Conservation (phyloP, 805 yeast species). For the Saccharomycopsis sp. region DNA sequence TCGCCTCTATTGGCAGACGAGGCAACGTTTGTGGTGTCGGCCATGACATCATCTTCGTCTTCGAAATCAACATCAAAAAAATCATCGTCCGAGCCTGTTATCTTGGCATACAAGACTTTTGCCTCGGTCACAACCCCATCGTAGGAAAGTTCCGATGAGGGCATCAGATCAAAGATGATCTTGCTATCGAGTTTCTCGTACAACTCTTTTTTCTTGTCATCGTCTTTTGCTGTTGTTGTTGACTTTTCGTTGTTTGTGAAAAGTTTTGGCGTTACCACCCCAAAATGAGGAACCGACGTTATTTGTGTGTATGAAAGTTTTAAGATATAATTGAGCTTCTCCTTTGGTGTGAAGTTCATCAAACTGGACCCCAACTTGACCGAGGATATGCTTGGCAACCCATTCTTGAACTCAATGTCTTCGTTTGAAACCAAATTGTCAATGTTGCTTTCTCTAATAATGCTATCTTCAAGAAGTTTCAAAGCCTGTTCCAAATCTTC, state of each 20-base stretch:
- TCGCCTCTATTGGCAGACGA: not conserved
- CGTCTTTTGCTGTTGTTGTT: too few relatives aligned
- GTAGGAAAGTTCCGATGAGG: slow-evolving; percentile 79
- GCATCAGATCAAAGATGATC: slow-evolving; percentile 44
- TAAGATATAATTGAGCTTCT: slow-evolving; percentile 51
- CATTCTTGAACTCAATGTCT: slow-evolving; percentile 48
- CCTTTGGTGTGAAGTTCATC: slow-evolving; percentile 76
- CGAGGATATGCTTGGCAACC: slow-evolving; percentile 65
- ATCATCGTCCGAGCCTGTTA: slow-evolving; percentile 92
- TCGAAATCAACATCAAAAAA: slow-evolving; percentile 95
- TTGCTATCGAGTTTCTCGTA: slow-evolving; percentile 19
- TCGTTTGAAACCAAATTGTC: slow-evolving; percentile 37
- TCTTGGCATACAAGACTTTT: slow-evolving; percentile 57
- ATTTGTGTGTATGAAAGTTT: slow-evolving; percentile 55
- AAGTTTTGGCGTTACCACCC: slow-evolving; percentile 37
- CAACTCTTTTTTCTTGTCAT: slow-evolving; percentile 22
- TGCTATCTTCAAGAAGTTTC: slow-evolving; percentile 66
- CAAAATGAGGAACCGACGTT: slow-evolving; percentile 48
- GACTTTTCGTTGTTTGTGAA: slow-evolving; percentile 30
- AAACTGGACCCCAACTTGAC: slow-evolving; percentile 80
- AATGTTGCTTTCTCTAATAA: slow-evolving; percentile 64
- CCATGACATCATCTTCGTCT: slow-evolving; percentile 62
- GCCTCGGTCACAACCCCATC: slow-evolving; percentile 87
- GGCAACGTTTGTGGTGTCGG: not conserved
- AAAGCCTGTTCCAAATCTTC: slow-evolving; percentile 75